Evolutionary conservation across 768 basidiomycete genomes (phyloP), one percentile per base, ranked within the genome.

Genomic region (Hericium erinaceus): DNA sequence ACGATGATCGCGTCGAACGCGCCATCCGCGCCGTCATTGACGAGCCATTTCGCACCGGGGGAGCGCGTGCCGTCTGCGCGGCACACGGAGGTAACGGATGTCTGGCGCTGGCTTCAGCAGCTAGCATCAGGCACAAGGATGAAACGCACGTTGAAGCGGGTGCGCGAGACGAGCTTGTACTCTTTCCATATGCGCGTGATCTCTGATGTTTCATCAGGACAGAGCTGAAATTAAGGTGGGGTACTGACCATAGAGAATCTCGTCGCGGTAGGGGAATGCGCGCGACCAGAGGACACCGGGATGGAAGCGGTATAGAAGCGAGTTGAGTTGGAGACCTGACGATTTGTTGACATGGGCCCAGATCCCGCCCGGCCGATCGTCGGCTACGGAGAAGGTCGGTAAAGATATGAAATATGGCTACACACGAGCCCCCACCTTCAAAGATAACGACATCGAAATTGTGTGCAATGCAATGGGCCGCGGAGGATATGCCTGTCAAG

Each of bases 301-400:
- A 59, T 78, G 77, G 65, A 79, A 80, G 48, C 79, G 78, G 61
- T 80, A 80, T 0, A 79, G 62, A 7, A 79, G 58, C 0, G 77
- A 78, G 65, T 79, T 80, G 46, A 81, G 69, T 62, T 81, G 80
- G 0, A 81, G 69, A 6, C 75, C 75, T 1, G 76, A 78, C 0
- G 79, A 78, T n/a, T 65, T 68, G 64, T 80, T 82, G 41, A 79
- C 79, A 39, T 75, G 70, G 0, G 77, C 68, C 80, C 80, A 82
- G 33, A 81, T 77, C 0, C 79, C 79, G 33, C 79, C 80, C n/a
- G 74, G 60, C 7, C n/a, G 61, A 15, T 70, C 63, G 18, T 57
- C 59, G 20, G 65, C 67, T 63, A 52, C 16, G 20, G 37, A 10
- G 9, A 20, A 38, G 33, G n/a, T 39, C 20, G 9, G 52, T 49